Evolutionary conservation across 2,329 filamentous ascomycete species (phyloP).

Genomic region (Paecilomyces sp.): DNA sequence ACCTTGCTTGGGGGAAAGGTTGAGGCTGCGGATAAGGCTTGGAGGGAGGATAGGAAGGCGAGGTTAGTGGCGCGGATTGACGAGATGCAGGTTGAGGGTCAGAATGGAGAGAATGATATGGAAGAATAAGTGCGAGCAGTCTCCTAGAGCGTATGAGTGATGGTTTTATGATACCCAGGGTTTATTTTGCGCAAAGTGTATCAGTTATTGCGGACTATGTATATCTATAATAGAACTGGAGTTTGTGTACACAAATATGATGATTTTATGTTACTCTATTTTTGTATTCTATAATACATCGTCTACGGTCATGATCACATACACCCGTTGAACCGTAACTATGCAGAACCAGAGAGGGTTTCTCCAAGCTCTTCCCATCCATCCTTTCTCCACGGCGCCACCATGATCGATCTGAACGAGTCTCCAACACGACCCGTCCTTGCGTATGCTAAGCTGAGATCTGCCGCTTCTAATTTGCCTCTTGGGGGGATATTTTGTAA

Average conservation of each 20-base stretch:
- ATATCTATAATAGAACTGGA: background rate
- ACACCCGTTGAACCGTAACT: conserved; percentile 1
- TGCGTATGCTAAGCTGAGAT: conserved; percentile 66
- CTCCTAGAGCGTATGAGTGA: background rate
- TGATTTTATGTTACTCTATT: background rate
- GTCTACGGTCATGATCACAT: background rate
- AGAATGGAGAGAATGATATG: conserved; percentile 27
- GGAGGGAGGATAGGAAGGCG: conserved; percentile 65
- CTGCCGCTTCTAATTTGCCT: conserved; percentile 60
- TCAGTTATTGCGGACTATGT: background rate
- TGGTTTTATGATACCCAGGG: conserved; percentile 1
- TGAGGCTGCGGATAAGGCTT: conserved; percentile 69
- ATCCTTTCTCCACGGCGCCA: conserved; percentile 68
- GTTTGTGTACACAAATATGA: background rate
- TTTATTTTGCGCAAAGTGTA: background rate
- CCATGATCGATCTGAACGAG: conserved; percentile 67
- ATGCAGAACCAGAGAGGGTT: conserved; percentile 18
- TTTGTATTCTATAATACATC: conserved; percentile 3
- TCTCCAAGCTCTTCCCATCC: conserved; percentile 53
- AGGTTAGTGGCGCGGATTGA: conserved; percentile 58
- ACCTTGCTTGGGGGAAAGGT: conserved; percentile 82
- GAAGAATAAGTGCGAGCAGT: conserved; percentile 1
- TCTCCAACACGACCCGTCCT: conserved; percentile 65
- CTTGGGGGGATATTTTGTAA: conserved; percentile 64
- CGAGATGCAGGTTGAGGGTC: conserved; percentile 10